Percentiles rank a stretch among this genome's conserved stretches.
Evolutionary conservation across 192 early-diverging fungal genomes (phyloP).

Genomic region (Backusella circina): DNA sequence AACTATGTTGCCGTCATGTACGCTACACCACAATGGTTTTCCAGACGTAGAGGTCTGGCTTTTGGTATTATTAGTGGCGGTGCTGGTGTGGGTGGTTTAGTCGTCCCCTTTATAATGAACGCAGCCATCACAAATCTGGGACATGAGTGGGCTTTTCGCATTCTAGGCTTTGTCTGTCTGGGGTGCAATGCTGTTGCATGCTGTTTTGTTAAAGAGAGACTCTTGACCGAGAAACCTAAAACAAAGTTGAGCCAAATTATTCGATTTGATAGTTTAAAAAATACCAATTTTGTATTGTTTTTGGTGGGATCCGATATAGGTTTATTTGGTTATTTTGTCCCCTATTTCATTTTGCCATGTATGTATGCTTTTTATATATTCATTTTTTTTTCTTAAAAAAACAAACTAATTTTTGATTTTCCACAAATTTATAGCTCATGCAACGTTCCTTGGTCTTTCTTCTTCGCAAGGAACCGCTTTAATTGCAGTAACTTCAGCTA

Average conservation of each 20-base stretch:
- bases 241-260: constrained; percentile 19
- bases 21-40: constrained; percentile 54
- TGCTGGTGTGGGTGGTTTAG: constrained; percentile 69
- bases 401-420: neutral
- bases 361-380: too few relatives aligned
- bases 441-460: constrained; percentile 14
- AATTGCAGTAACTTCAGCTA: constrained; percentile 15
- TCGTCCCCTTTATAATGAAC: constrained; percentile 54
- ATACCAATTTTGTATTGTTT: constrained; percentile 18
- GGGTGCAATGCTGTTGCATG: neutral
- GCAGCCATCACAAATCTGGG: constrained; percentile 51
- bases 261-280: constrained; percentile 11
- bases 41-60: constrained; percentile 50
- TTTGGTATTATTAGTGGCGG: constrained; percentile 56
- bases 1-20: constrained; percentile 22
- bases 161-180: constrained; percentile 23
- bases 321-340: constrained; percentile 26
- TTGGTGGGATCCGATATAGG: constrained; percentile 11
- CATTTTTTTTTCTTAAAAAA: neutral
- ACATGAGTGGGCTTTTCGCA: constrained; percentile 40
- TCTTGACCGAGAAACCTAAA: neutral
- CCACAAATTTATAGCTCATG: constrained; percentile 15
- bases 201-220: constrained; percentile 12
- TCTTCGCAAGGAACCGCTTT: constrained; percentile 17
- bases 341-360: constrained; percentile 26